Percentiles rank a stretch among this genome's conserved stretches.
Conservation (phyloP, 345 rosid species). For the Geranium brycei region DNA sequence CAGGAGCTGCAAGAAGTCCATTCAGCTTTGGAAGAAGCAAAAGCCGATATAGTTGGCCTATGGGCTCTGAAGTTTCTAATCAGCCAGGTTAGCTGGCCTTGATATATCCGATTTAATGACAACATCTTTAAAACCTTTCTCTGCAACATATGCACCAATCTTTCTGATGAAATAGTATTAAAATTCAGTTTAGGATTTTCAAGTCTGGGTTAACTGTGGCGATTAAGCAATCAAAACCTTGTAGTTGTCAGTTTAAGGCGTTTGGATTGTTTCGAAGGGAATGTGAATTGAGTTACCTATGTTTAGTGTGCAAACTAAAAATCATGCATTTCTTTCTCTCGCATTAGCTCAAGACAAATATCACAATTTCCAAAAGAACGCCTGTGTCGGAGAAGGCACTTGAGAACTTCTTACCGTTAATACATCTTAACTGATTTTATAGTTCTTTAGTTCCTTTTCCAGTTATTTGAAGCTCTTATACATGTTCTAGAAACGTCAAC, state of each 20-base stretch:
- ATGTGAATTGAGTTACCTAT: neutral
- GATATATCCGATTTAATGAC: neutral
- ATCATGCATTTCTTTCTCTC: neutral
- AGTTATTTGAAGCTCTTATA: too few relatives aligned
- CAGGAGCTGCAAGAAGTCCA: conserved; percentile 90
- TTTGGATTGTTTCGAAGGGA: neutral
- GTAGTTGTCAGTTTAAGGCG: neutral
- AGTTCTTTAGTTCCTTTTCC: too few relatives aligned
- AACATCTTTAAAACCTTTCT: neutral
- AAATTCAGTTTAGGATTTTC: too few relatives aligned
- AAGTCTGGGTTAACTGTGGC: too few relatives aligned
- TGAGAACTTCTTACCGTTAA: too few relatives aligned
- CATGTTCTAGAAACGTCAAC: too few relatives aligned
- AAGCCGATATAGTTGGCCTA: conserved; percentile 94
- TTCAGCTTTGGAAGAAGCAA: conserved; percentile 88
- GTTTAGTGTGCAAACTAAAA: neutral
- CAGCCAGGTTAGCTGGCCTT: conserved; percentile 28
- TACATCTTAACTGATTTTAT: too few relatives aligned
- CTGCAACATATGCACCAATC: too few relatives aligned
- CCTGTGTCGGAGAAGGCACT: too few relatives aligned
- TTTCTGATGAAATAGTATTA: too few relatives aligned
- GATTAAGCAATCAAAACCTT: neutral
- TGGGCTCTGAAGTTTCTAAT: conserved; percentile 88
- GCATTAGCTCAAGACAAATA: neutral
- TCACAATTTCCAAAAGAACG: too few relatives aligned